Conservation (phyloP, 2,329 filamentous ascomycete genomes). For the Botrytis galanthina region DNA sequence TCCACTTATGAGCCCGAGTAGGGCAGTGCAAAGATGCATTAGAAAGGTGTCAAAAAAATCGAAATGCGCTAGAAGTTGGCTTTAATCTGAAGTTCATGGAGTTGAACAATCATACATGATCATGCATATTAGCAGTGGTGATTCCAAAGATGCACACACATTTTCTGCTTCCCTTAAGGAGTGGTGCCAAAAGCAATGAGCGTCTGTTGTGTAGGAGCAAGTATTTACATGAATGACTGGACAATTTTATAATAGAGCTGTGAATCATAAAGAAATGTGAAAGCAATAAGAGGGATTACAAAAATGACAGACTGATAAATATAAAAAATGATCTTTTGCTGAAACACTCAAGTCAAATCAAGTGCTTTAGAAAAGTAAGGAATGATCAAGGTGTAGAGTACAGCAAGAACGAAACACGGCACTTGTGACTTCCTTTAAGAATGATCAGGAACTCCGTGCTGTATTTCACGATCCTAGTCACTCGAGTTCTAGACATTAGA, state of each 20-base stretch:
- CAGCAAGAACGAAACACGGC: background rate
- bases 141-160: background rate
- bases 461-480: background rate
- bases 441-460: background rate
- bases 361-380: background rate
- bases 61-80: background rate
- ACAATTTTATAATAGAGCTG: background rate
- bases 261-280: background rate
- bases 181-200: background rate
- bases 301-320: background rate
- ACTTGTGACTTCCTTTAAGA: slow-evolving; percentile 7
- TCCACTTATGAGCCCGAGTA: slow-evolving; percentile 6
- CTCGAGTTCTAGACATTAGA: background rate
- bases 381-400: background rate
- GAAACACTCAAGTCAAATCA: background rate
- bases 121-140: background rate
- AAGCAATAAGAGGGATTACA: background rate
- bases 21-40: slow-evolving; percentile 9
- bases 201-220: background rate
- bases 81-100: background rate
- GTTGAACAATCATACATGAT: background rate
- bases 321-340: background rate
- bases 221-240: background rate
- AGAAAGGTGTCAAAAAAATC: background rate
- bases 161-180: background rate